phyloP scores from a whole-genome alignment of 176 grass and related monocot genomes.

The Avena eriantha region DNA sequence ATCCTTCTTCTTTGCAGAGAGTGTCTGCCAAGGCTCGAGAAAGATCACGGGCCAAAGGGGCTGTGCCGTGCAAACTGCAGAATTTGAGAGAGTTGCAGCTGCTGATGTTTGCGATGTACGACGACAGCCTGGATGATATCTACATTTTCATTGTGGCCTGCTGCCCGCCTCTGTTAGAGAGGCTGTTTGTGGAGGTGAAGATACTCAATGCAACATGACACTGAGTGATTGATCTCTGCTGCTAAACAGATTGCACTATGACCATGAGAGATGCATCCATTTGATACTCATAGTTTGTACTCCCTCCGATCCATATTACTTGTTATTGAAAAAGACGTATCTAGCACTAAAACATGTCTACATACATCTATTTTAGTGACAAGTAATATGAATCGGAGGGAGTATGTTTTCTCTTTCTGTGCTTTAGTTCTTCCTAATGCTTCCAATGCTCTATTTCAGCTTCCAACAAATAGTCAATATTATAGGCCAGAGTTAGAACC shows the following conservation, averaged over 20 bases:
- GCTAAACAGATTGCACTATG: not conserved
- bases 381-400: no score
- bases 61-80: conserved; percentile 39
- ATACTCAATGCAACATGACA: not conserved
- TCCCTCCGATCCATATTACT: no score
- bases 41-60: not conserved
- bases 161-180: conserved; percentile 45
- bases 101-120: conserved; percentile 45
- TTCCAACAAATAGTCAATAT: conserved; percentile 8
- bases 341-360: no score
- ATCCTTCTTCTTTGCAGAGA: conserved; percentile 35
- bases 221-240: not conserved
- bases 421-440: not conserved
- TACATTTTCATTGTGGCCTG: conserved; percentile 53
- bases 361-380: no score
- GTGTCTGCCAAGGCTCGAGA: conserved; percentile 34
- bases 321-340: no score
- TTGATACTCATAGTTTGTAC: not conserved
- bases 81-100: conserved; percentile 70
- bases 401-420: not conserved
- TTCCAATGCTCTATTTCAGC: not conserved
- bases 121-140: conserved; percentile 44
- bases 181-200: conserved; percentile 62
- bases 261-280: not conserved
- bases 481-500: not conserved